Base-by-base conservation (phyloP, 2,329 filamentous ascomycete species). In the Trichoderma breve region DNA sequence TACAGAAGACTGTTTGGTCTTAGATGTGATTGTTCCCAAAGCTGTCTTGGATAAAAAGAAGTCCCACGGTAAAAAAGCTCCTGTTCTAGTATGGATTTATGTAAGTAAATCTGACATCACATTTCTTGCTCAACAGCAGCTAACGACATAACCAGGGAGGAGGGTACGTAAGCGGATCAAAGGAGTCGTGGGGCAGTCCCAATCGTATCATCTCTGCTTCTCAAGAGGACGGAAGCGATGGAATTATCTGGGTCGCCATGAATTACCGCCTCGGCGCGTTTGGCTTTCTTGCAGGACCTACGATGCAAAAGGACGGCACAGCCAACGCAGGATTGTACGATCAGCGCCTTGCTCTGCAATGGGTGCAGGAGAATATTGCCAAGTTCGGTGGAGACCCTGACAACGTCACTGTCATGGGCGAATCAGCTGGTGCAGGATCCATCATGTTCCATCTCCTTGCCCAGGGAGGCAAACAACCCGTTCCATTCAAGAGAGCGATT, bases 321-420 rank as follows among this genome's bases (percentile, higher is more conserved):
- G 80, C 90, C 12, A 91, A 91, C 75, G 86, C 81, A 3, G 89
- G 89, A 0, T 77, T 91, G 8, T 82, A 90, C 5, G 89, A 91
- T 76, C 88, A 91, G 78, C 83, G 87, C 32, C 84, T 86, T 39
- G 81, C 85, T 4, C 78, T 91, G 69, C 77, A 85, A 64, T 91
- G 89, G 89, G 86, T 90, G 1, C 83, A 87, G 74, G 74, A 82
- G 21, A 79, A 85, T 72, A 84, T 86, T 36, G 71, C 75, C 58
- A 61, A 43, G 4, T 30, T 57, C 1, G 58, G 43, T 1, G 26
- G 66, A 47, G 55, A 61, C 3, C 53, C 30, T 3, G 36, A 60
- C 1, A 43, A 51, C 2, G 66, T 70, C 8, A 53, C 32, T 1
- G 36, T 24, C 11, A 60, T 39, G 55, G 55, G 36, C 12, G 15